phyloP scores from a whole-genome alignment of 202 grass and related monocot species.

The Panicum hallii region DNA sequence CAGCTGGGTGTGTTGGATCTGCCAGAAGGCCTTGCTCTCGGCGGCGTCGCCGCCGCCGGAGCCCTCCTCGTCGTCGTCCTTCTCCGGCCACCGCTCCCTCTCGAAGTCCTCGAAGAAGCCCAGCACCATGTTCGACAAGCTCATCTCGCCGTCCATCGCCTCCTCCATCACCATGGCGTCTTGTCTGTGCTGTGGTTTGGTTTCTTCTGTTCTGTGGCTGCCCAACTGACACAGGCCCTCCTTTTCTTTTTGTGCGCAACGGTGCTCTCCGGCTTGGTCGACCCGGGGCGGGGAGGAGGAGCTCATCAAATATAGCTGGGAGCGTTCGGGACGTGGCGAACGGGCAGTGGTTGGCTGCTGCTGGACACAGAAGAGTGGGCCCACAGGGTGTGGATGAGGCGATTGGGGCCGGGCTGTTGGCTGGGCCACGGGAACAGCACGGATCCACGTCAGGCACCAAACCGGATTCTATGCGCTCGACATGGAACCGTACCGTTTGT shows the following conservation, averaged over 20 bases:
- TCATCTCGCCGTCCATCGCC: slow-evolving; percentile 52
- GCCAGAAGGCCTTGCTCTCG: slow-evolving; percentile 67
- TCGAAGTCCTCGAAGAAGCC: slow-evolving; percentile 70
- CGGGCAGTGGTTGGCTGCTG: slow-evolving; percentile 34
- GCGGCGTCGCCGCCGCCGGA: slow-evolving; percentile 35
- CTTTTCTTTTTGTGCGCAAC: neutral
- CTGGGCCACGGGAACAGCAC: slow-evolving; percentile 55
- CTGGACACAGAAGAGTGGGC: neutral
- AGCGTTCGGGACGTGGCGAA: slow-evolving; percentile 47
- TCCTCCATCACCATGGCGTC: slow-evolving; percentile 45
- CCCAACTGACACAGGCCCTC: neutral
- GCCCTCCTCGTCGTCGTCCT: slow-evolving; percentile 8
- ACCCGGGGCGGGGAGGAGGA: neutral
- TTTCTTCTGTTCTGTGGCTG: neutral
- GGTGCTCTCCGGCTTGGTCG: slow-evolving; percentile 20
- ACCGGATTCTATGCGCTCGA: slow-evolving; percentile 43
- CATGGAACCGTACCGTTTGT: neutral
- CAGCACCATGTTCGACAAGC: slow-evolving; percentile 75
- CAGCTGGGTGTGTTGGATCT: slow-evolving; percentile 44
- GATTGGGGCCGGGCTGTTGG: slow-evolving; percentile 28
- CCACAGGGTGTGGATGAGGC: slow-evolving; percentile 27
- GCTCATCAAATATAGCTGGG: slow-evolving; percentile 35
- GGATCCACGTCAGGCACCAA: slow-evolving; percentile 67
- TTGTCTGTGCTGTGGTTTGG: neutral
- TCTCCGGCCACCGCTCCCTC: slow-evolving; percentile 50